A percentile compares a stretch with the other conserved stretches of the same genome.
These are phyloP conservation scores for Eimeria maxima DNA, from an alignment of 169 alveolate genomes.

Conservation along the genomic window DNA sequence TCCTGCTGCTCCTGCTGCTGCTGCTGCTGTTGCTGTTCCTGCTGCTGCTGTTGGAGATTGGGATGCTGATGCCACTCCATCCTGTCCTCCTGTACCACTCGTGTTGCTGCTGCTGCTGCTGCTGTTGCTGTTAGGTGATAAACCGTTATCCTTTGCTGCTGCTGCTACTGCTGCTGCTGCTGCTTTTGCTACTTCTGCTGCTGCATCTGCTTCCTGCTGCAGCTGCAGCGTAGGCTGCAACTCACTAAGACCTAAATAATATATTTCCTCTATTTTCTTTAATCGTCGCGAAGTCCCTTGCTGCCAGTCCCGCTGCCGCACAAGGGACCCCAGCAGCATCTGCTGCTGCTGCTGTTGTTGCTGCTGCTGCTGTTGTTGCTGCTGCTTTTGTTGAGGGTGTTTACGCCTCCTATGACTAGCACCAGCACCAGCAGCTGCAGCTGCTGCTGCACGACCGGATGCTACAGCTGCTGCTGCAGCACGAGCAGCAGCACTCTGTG, in stretches of 20 bases:
- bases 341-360: neutral
- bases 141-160: neutral
- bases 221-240: constrained; percentile 29
- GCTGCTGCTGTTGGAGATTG: neutral
- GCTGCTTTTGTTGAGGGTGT: neutral
- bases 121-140: neutral
- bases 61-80: neutral
- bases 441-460: neutral
- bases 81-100: neutral
- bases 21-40: constrained; percentile 17
- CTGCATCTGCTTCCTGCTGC: constrained; percentile 33
- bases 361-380: constrained; percentile 51
- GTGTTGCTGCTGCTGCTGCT: constrained; percentile 40
- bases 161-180: neutral
- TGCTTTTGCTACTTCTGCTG: neutral
- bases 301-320: constrained; percentile 77
- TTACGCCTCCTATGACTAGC: neutral
- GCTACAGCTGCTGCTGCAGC: constrained; percentile 24
- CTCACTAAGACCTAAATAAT: constrained; percentile 55
- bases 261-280: constrained; percentile 39
- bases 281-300: constrained; percentile 38
- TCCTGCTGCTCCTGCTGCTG: neutral
- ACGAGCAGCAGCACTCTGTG: neutral
- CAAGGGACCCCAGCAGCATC: constrained; percentile 70
- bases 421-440: neutral